These are phyloP conservation scores for Salix koriyanagi DNA, from an alignment of 345 rosid genomes.

Conservation along the genomic window DNA sequence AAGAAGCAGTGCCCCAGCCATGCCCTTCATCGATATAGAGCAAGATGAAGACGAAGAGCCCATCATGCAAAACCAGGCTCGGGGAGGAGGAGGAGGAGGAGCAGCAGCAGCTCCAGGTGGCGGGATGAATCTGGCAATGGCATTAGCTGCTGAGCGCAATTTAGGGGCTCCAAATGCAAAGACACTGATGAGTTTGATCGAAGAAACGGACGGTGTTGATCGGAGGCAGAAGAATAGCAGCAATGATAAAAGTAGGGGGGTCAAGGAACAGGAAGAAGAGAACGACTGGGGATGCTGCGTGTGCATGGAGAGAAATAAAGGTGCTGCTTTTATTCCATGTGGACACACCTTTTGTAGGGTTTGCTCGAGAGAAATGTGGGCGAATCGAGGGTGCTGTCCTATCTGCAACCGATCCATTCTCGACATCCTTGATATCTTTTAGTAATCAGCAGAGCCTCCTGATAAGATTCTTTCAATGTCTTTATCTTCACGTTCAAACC, in stretches of 20 bases:
- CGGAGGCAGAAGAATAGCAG: slow-evolving; percentile 21
- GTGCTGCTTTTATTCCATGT: slow-evolving; percentile 91
- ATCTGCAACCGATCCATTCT: slow-evolving; percentile 68
- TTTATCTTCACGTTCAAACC: background rate
- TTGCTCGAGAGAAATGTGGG: slow-evolving; percentile 71
- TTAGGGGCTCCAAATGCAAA: slow-evolving; percentile 32
- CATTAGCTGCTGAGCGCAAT: slow-evolving; percentile 74
- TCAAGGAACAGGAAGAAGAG: slow-evolving; percentile 5
- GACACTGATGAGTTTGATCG: slow-evolving; percentile 72
- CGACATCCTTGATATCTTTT: slow-evolving; percentile 73
- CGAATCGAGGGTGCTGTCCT: slow-evolving; percentile 62
- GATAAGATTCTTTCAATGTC: background rate
- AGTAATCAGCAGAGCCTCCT: background rate
- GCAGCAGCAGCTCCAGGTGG: background rate
- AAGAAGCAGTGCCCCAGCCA: slow-evolving; percentile 15
- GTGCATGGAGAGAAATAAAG: slow-evolving; percentile 90
- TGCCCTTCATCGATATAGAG: slow-evolving; percentile 21
- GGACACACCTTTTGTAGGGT: slow-evolving; percentile 79
- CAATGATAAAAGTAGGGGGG: background rate
- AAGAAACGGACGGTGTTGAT: slow-evolving; percentile 67
- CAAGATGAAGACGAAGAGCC: slow-evolving; percentile 21
- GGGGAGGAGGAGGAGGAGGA: background rate
- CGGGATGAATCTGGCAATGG: slow-evolving; percentile 71
- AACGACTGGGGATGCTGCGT: slow-evolving; percentile 71
- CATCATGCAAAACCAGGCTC: slow-evolving; percentile 7